Evolutionary conservation across 2,329 filamentous ascomycete genomes (phyloP).

Genomic region (Ophiognomonia clavigignenti-juglandacearum): DNA sequence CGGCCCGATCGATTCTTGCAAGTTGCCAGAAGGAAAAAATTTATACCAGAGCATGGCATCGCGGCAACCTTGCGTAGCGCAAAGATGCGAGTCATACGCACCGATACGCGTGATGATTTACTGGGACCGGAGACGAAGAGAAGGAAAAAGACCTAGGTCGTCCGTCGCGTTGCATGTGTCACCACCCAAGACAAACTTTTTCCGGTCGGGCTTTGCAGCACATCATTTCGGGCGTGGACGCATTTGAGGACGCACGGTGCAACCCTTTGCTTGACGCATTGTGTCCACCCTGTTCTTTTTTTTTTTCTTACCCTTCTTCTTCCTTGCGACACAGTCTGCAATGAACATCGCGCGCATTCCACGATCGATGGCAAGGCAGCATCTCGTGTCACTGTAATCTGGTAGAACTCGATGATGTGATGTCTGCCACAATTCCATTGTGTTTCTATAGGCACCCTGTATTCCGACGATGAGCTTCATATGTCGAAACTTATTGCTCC

Average conservation of each 20-base stretch:
- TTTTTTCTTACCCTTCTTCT: no score
- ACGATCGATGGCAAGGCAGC: no score
- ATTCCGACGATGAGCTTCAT: no score
- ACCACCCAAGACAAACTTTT: constrained; percentile 1
- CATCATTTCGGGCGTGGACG: not conserved
- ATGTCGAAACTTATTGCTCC: not conserved
- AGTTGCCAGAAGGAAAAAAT: not conserved
- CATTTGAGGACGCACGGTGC: not conserved
- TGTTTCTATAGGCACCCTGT: no score
- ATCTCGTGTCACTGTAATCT: not conserved
- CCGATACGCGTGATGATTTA: not conserved
- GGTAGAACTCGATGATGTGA: no score
- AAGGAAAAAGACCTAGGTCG: not conserved
- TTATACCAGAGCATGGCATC: not conserved
- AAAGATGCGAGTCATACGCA: constrained; percentile 7
- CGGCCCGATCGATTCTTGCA: not conserved
- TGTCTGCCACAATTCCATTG: no score
- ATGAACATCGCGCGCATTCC: no score
- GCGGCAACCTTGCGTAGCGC: not conserved
- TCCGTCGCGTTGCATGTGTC: not conserved
- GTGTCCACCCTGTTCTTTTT: no score
- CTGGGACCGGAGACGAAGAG: not conserved
- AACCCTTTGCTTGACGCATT: not conserved
- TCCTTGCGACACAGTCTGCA: no score
- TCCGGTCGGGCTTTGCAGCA: not conserved